These are phyloP conservation scores for Sporothrix pallida DNA, from an alignment of 2,329 filamentous ascomycete species.

Conservation along the genomic window DNA sequence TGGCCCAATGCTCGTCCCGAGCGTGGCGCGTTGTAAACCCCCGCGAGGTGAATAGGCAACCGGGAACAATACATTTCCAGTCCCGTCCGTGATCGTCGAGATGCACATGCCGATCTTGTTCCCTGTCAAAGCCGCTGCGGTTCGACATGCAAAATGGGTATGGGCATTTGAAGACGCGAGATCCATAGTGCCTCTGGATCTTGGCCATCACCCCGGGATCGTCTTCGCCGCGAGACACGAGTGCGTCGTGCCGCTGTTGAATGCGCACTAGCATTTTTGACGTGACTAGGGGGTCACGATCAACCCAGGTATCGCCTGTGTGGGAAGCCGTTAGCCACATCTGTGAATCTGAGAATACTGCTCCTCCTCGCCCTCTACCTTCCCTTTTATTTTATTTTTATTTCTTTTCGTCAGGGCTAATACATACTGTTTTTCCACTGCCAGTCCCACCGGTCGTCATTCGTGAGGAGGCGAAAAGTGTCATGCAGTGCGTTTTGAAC, in stretches of 20 bases:
- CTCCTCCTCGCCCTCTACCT: conserved; percentile 9
- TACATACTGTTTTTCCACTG: conserved; percentile 1
- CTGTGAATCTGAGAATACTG: conserved; percentile 12
- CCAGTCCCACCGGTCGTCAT: conserved; percentile 1
- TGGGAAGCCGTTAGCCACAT: conserved; percentile 14
- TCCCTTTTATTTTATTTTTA: neutral
- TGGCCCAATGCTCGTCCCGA: conserved; percentile 7
- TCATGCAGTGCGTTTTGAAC: conserved; percentile 3
- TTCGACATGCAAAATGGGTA: conserved; percentile 18
- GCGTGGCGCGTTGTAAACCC: neutral
- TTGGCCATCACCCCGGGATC: conserved; percentile 3
- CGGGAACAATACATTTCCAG: conserved; percentile 7
- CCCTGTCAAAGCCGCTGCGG: neutral
- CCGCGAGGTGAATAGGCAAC: neutral
- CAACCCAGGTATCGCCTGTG: conserved; percentile 11
- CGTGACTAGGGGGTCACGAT: conserved; percentile 13
- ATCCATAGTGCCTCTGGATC: conserved; percentile 3
- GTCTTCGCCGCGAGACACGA: neutral
- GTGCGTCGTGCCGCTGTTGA: neutral
- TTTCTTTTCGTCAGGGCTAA: neutral
- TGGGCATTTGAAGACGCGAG: conserved; percentile 14
- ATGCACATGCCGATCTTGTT: neutral
- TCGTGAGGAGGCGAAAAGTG: neutral
- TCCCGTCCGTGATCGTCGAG: neutral
- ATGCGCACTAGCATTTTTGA: conserved; percentile 9